Evolutionary conservation across 768 basidiomycete species (phyloP).

Genomic region (Galerina sulciceps): DNA sequence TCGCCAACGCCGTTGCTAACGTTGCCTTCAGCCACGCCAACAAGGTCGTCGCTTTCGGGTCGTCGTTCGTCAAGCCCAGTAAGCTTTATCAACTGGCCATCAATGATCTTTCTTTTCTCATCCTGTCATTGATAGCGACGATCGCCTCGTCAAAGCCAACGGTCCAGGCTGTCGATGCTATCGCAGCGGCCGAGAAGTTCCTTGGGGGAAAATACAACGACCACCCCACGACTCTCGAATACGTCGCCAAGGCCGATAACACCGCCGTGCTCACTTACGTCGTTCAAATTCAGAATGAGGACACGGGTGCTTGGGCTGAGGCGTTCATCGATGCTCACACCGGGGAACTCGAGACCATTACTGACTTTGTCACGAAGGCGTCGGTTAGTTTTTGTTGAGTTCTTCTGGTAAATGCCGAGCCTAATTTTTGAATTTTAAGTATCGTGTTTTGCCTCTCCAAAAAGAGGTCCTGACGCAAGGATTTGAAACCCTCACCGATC

Average conservation of each 20-base stretch:
- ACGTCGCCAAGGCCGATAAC: slow-evolving; percentile 44
- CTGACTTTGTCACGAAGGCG: slow-evolving; percentile 56
- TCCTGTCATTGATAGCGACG: slow-evolving; percentile 14
- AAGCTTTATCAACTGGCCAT: background rate
- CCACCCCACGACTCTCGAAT: slow-evolving; percentile 45
- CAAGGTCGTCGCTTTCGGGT: slow-evolving; percentile 12
- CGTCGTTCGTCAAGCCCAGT: slow-evolving; percentile 30
- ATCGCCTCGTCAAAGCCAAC: slow-evolving; percentile 42
- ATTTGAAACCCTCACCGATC: slow-evolving; percentile 47
- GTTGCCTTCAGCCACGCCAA: slow-evolving; percentile 30
- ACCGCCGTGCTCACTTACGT: slow-evolving; percentile 45
- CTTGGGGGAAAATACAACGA: slow-evolving; percentile 48
- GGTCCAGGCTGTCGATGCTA: slow-evolving; percentile 36
- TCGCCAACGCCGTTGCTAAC: slow-evolving; percentile 38
- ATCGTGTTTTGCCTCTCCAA: slow-evolving; percentile 28
- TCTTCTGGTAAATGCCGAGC: background rate
- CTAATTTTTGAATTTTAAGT: slow-evolving; percentile 28
- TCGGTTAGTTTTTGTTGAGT: slow-evolving; percentile 32
- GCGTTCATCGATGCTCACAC: slow-evolving; percentile 64
- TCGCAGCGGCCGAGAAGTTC: slow-evolving; percentile 39
- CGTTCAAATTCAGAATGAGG: slow-evolving; percentile 39
- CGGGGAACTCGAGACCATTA: slow-evolving; percentile 53
- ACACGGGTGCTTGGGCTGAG: slow-evolving; percentile 55
- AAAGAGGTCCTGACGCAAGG: slow-evolving; percentile 10
- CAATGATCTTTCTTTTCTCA: background rate